Evolutionary conservation across 768 basidiomycete species (phyloP).

Genomic region (Tulasnella calospora): DNA sequence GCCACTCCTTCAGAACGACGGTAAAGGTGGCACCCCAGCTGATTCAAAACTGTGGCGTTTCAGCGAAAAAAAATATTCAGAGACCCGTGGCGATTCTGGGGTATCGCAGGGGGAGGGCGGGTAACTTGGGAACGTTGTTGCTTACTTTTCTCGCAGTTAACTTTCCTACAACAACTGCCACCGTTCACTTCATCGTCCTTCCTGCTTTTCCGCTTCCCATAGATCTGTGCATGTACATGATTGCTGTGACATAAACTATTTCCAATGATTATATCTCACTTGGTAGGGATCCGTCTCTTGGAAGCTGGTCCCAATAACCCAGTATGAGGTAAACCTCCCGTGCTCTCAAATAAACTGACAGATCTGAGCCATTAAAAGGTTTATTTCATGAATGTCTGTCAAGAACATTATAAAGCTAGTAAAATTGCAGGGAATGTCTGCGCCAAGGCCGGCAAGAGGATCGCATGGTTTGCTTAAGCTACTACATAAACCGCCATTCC

Average conservation of each 20-base stretch:
- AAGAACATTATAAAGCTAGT: neutral
- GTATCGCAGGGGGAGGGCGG: neutral
- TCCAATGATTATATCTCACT: no score
- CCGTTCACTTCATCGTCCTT: neutral
- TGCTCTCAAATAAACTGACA: no score
- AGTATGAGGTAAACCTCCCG: no score
- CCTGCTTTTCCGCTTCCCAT: neutral
- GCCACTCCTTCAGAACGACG: constrained; percentile 70
- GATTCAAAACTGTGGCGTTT: constrained; percentile 40
- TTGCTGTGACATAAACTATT: no score
- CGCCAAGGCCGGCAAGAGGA: neutral
- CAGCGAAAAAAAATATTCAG: neutral
- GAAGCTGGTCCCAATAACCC: no score
- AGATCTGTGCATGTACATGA: neutral
- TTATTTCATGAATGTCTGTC: neutral
- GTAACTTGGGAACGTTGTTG: neutral
- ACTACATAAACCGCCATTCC: neutral
- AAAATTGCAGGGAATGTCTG: neutral
- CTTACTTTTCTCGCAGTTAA: neutral
- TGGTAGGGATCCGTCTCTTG: no score
- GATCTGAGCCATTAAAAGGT: no score
- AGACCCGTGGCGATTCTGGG: neutral
- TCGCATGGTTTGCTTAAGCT: neutral
- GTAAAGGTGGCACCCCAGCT: constrained; percentile 70
- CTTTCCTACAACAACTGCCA: neutral